phyloP scores from a whole-genome alignment of 2,329 filamentous ascomycete species.

The Graphilbum ipis-grandicollis region DNA sequence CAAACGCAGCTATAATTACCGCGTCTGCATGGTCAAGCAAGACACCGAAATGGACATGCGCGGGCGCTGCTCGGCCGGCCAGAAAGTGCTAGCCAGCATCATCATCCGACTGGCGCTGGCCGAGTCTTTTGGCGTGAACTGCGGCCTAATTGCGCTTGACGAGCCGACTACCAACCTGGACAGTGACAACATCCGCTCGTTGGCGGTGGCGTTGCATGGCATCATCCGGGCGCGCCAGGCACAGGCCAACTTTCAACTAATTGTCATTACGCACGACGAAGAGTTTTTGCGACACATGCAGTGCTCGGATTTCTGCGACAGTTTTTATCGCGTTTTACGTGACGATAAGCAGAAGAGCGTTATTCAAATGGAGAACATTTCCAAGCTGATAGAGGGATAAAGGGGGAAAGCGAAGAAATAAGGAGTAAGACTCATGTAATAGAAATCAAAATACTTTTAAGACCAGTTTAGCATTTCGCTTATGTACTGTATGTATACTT shows the following conservation, averaged over 20 bases:
- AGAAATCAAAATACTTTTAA: too few relatives aligned
- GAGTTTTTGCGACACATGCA: constrained; percentile 89
- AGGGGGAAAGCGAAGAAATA: too few relatives aligned
- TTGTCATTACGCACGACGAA: constrained; percentile 98
- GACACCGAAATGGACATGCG: constrained; percentile 99
- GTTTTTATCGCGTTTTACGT: constrained; percentile 73
- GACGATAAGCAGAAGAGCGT: constrained; percentile 75
- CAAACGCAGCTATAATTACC: constrained; percentile 77
- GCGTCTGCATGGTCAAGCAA: constrained; percentile 93
- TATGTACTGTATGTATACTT: not conserved
- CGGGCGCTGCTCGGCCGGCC: constrained; percentile 86
- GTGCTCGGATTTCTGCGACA: constrained; percentile 81
- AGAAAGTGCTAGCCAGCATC: constrained; percentile 92
- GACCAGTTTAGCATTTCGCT: not conserved
- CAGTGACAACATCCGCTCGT: constrained; percentile 77
- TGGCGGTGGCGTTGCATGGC: constrained; percentile 68
- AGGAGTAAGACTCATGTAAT: too few relatives aligned
- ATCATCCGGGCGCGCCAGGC: constrained; percentile 72
- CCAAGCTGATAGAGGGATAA: constrained; percentile 23
- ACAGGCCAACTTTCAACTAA: constrained; percentile 92
- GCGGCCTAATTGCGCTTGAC: constrained; percentile 88
- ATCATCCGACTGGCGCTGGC: constrained; percentile 93
- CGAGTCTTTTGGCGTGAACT: constrained; percentile 91
- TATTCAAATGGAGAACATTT: constrained; percentile 54
- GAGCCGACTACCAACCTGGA: constrained; percentile 97